Evolutionary conservation across 148 eudicot genomes (phyloP).

Genomic region (Camellia lanceoleosa): DNA sequence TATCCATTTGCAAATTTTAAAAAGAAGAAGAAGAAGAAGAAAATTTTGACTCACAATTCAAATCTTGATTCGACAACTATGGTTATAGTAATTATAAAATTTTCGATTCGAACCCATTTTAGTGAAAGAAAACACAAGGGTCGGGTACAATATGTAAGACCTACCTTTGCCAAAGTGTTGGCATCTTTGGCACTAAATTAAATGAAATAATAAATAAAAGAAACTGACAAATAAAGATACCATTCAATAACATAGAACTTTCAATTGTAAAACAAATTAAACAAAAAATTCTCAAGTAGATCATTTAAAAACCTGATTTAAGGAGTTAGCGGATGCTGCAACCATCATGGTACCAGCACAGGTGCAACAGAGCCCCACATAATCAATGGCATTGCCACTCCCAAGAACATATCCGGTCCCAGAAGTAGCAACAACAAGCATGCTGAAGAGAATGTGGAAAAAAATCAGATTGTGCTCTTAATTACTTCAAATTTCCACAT

Average conservation of each 20-base stretch:
- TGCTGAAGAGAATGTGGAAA: conserved; percentile 39
- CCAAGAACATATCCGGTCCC: conserved; percentile 97
- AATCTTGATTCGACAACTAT: neutral
- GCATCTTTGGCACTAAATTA: neutral
- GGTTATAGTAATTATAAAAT: neutral
- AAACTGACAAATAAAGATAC: neutral
- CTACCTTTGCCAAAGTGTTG: neutral
- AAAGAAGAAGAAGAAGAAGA: neutral
- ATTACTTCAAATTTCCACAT: too few species aligned
- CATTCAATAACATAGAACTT: neutral
- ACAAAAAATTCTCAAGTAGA: neutral
- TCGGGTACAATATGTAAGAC: neutral
- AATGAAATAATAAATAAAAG: neutral
- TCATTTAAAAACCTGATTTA: conserved; percentile 73
- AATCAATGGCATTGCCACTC: conserved; percentile 76
- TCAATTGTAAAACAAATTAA: neutral
- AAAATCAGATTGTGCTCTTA: neutral
- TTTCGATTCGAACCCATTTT: neutral
- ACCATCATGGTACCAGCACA: conserved; percentile 99
- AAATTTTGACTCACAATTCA: neutral
- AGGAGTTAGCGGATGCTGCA: conserved; percentile 86
- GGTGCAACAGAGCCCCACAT: conserved; percentile 83
- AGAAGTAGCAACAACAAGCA: conserved; percentile 97
- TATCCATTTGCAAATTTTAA: neutral
- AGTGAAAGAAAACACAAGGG: neutral